These are phyloP conservation scores for Aschersonia sp. DNA, from an alignment of 2,329 filamentous ascomycete genomes.

Conservation along the genomic window DNA sequence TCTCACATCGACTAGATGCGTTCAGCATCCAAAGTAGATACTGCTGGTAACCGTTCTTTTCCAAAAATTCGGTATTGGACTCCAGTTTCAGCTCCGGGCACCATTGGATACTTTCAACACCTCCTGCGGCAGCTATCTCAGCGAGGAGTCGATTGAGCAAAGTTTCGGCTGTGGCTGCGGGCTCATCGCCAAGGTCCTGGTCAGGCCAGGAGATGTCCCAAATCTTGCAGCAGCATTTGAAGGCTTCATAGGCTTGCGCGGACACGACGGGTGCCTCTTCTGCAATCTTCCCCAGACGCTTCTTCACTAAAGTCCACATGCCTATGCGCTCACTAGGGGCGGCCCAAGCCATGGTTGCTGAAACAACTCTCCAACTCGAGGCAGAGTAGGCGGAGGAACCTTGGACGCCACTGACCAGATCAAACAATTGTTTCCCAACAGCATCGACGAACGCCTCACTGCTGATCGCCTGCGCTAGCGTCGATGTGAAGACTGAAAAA, in stretches of 20 bases:
- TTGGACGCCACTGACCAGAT: conserved; percentile 15
- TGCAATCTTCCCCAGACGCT: conserved; percentile 17
- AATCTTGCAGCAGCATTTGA: conserved; percentile 22
- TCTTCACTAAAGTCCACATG: conserved; percentile 19
- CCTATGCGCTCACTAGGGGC: conserved; percentile 12
- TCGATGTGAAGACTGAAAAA: conserved; percentile 26
- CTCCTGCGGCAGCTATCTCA: conserved; percentile 12
- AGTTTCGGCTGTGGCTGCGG: conserved; percentile 15
- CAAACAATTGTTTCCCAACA: conserved; percentile 22
- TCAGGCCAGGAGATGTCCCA: conserved; percentile 25
- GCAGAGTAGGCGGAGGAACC: conserved; percentile 16
- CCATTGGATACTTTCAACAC: conserved; percentile 10
- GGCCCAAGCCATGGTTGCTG: conserved; percentile 20
- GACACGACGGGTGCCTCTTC: conserved; percentile 16
- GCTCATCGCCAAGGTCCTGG: conserved; percentile 13
- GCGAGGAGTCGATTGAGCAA: conserved; percentile 19
- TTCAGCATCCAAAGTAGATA: conserved; percentile 20
- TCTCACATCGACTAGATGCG: conserved; percentile 17
- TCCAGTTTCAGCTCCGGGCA: conserved; percentile 6
- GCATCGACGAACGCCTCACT: conserved; percentile 28
- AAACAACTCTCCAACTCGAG: conserved; percentile 26
- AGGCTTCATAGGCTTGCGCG: conserved; percentile 23
- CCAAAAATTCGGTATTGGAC: conserved; percentile 9
- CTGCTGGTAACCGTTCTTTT: conserved; percentile 13
- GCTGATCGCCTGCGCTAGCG: conserved; percentile 25